Percentiles rank a stretch among this genome's conserved stretches.
Conservation (phyloP, 768 basidiomycete genomes). For the Lactarius hatsudake region DNA sequence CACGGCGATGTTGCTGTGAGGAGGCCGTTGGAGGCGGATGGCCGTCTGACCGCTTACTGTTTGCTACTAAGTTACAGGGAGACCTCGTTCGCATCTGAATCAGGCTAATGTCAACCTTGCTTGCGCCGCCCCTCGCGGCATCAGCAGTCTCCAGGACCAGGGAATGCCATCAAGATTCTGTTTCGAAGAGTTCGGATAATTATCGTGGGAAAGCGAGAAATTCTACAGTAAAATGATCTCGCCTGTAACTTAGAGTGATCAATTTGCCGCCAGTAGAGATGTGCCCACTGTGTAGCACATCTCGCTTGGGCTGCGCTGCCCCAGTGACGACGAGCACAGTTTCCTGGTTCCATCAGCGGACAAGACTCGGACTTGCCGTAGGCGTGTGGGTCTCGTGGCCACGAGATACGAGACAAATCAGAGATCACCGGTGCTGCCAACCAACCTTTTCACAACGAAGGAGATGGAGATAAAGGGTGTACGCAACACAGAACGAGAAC, state of each 20-base stretch:
- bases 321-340: background rate
- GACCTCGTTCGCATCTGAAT: too few species aligned
- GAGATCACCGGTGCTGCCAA: background rate
- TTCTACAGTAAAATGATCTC: background rate
- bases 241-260: background rate
- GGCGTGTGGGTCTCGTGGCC: background rate
- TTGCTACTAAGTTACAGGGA: too few species aligned
- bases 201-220: background rate
- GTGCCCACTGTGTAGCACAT: background rate
- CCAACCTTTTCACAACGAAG: background rate
- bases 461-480: background rate
- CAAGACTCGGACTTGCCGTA: background rate
- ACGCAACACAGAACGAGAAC: background rate
- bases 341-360: background rate
- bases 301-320: background rate
- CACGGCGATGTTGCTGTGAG: too few species aligned
- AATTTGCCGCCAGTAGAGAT: background rate
- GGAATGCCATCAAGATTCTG: background rate
- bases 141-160: background rate
- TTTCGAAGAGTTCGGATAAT: too few species aligned
- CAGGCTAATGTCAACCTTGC: too few species aligned
- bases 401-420: background rate
- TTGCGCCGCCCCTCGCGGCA: too few species aligned
- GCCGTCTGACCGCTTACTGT: too few species aligned
- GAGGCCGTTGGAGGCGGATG: too few species aligned